Percentiles rank a stretch among this genome's conserved stretches.
Evolutionary conservation across 2,329 filamentous ascomycete species (phyloP).

Genomic region (Fusarium fracticaudum): DNA sequence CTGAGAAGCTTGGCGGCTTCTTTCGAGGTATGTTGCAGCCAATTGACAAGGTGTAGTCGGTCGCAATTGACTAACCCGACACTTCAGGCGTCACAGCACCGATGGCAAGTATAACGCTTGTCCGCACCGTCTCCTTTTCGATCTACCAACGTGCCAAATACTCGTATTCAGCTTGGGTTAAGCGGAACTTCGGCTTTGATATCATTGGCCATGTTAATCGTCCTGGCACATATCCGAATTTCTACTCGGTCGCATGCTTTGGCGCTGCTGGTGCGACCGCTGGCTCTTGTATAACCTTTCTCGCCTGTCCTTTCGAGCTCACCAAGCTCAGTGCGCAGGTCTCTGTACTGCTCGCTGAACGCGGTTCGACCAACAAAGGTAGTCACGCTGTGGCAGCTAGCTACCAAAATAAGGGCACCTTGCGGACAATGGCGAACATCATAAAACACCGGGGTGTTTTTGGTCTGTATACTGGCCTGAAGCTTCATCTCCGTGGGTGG

Average conservation of each 20-base stretch:
- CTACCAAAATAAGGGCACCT: constrained; percentile 81
- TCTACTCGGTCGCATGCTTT: constrained; percentile 80
- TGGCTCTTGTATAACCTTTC: constrained; percentile 80
- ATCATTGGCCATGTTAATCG: constrained; percentile 78
- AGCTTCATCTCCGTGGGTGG: constrained; percentile 77
- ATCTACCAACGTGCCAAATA: constrained; percentile 84
- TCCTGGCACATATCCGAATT: constrained; percentile 74
- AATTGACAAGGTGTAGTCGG: background rate
- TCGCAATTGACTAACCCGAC: constrained; percentile 17
- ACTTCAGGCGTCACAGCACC: constrained; percentile 76
- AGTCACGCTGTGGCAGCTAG: constrained; percentile 71
- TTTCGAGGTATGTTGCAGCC: constrained; percentile 72
- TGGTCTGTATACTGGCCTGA: constrained; percentile 84
- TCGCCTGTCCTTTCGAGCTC: constrained; percentile 88
- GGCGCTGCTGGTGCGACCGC: constrained; percentile 81
- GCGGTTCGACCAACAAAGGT: constrained; percentile 50
- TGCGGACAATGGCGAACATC: constrained; percentile 80
- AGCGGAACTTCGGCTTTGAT: constrained; percentile 72
- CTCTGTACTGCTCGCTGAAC: constrained; percentile 75
- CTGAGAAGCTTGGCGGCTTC: constrained; percentile 78
- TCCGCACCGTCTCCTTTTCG: constrained; percentile 81
- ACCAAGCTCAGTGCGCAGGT: constrained; percentile 91
- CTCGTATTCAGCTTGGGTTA: constrained; percentile 75
- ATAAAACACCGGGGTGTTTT: constrained; percentile 76
- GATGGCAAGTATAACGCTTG: constrained; percentile 80